Evolutionary conservation across 345 rosid species (phyloP).

Genomic region (Arabis hirsuta): DNA sequence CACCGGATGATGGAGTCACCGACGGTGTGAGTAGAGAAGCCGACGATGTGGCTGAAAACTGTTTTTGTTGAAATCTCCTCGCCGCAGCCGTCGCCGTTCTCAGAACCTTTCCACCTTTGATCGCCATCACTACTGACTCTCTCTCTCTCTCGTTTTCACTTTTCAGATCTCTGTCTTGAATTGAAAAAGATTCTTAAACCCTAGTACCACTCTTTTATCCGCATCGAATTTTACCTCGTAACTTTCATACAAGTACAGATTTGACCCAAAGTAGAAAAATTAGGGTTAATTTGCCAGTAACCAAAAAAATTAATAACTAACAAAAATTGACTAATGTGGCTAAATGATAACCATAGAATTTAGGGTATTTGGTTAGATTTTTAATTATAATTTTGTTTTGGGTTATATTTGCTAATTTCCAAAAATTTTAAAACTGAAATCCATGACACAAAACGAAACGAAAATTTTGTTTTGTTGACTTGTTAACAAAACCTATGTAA

Average conservation of each 20-base stretch:
- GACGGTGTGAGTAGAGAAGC: not conserved
- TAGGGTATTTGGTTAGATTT: too few relatives aligned
- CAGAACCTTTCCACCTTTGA: slow-evolving; percentile 38
- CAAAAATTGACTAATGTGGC: too few relatives aligned
- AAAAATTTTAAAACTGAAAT: not conserved
- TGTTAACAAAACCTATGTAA: not conserved
- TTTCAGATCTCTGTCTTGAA: slow-evolving; percentile 18
- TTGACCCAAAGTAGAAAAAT: not conserved
- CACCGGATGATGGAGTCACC: slow-evolving; percentile 38
- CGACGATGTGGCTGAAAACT: slow-evolving; percentile 8
- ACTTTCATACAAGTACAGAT: not conserved
- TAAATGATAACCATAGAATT: too few relatives aligned
- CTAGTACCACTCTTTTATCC: not conserved
- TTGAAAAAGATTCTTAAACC: not conserved
- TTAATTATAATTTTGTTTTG: too few relatives aligned
- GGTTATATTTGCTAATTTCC: too few relatives aligned
- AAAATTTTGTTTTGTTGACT: not conserved
- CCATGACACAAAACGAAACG: not conserved
- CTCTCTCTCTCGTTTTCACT: not conserved
- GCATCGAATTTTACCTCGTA: slow-evolving; percentile 5
- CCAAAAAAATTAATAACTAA: too few relatives aligned
- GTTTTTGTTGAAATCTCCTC: slow-evolving; percentile 24
- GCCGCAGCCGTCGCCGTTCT: slow-evolving; percentile 44
- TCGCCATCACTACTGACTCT: slow-evolving; percentile 21
- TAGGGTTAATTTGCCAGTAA: too few relatives aligned